phyloP scores from a whole-genome alignment of 2,329 filamentous ascomycete genomes.

The Chaetomium strumarium region DNA sequence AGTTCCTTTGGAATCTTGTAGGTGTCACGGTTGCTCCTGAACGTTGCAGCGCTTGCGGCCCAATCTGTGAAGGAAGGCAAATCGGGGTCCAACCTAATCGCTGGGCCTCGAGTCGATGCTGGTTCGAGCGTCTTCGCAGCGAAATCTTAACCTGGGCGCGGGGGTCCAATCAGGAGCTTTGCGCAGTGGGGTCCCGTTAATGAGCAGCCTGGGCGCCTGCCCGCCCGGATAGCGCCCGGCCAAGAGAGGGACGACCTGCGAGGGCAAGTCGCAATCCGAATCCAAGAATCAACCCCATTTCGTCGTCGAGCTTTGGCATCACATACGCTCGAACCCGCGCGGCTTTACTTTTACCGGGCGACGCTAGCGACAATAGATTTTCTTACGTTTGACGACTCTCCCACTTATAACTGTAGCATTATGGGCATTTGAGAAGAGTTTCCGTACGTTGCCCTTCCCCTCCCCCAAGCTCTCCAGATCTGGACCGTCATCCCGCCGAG shows the following conservation, averaged over 20 bases:
- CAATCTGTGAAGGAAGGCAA: neutral
- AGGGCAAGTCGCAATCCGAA: neutral
- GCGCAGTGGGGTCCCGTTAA: neutral
- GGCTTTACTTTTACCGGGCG: neutral
- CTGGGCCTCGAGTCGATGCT: neutral
- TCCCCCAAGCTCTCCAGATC: constrained; percentile 1
- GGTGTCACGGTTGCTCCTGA: too few relatives aligned
- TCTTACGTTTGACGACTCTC: constrained; percentile 9
- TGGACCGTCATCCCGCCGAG: neutral
- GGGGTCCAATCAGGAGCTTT: neutral
- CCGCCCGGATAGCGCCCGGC: neutral
- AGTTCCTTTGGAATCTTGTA: too few relatives aligned
- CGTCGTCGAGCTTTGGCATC: constrained; percentile 15
- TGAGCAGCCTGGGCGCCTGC: neutral
- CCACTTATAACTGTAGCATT: constrained; percentile 25
- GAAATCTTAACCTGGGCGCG: neutral
- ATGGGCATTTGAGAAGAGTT: constrained; percentile 22
- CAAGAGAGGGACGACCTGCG: neutral
- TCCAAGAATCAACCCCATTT: constrained; percentile 13
- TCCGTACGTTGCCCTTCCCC: constrained; percentile 20
- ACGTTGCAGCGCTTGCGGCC: neutral
- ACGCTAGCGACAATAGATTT: constrained; percentile 13
- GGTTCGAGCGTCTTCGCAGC: neutral
- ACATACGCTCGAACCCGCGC: neutral
- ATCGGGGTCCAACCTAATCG: neutral